Conservation (phyloP, 768 basidiomycete genomes). For the Leucocoprinus sp. region DNA sequence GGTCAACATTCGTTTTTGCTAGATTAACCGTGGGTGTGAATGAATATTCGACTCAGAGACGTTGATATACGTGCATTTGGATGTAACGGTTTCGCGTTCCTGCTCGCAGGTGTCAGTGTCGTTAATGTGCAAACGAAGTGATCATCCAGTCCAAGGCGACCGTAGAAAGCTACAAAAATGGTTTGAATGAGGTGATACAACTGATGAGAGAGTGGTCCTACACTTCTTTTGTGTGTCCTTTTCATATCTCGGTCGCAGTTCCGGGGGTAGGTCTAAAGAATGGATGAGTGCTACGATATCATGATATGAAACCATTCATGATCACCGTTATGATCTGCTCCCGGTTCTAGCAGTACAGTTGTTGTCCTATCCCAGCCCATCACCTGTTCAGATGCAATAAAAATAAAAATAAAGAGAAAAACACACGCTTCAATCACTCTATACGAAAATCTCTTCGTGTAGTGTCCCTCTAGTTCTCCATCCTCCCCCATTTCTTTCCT, state of each 20-base stretch:
- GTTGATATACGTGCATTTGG: constrained; percentile 23
- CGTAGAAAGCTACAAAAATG: constrained; percentile 37
- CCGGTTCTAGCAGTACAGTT: constrained; percentile 43
- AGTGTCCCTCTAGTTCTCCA: constrained; percentile 43
- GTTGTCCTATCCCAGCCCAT: constrained; percentile 29
- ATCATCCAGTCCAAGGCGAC: constrained; percentile 42
- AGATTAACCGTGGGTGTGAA: not conserved
- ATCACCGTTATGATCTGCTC: constrained; percentile 48
- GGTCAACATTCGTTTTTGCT: constrained; percentile 68
- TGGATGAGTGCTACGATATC: not conserved
- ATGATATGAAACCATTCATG: constrained; percentile 1
- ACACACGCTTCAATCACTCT: constrained; percentile 46
- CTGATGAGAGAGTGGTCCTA: not conserved
- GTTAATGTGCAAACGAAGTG: constrained; percentile 65
- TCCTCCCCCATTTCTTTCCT: constrained; percentile 21
- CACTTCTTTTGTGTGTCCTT: not conserved
- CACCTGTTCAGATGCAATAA: not conserved
- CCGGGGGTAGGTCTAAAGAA: constrained; percentile 34
- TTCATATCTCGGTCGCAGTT: constrained; percentile 26
- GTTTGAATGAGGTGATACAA: not conserved
- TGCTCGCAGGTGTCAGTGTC: constrained; percentile 38
- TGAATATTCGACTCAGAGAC: not conserved
- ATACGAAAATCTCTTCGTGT: constrained; percentile 35
- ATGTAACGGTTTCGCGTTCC: constrained; percentile 37
- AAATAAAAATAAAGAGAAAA: not conserved